A percentile compares a stretch with the other conserved stretches of the same genome.
Evolutionary conservation across 2,329 filamentous ascomycete species (phyloP).

Genomic region (Aspergillus sp.): DNA sequence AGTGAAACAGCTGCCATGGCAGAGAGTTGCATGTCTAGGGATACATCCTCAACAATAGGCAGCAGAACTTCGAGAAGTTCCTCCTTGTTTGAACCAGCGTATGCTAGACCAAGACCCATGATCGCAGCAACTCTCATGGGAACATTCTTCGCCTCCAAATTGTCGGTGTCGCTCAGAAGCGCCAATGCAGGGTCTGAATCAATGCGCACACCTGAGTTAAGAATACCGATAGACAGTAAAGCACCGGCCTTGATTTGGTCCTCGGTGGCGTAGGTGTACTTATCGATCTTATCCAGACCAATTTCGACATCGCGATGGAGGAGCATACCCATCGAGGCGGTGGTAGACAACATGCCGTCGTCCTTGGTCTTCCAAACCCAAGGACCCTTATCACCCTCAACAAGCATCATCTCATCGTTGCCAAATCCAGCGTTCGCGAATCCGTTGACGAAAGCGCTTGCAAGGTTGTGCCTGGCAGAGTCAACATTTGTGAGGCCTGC

Average conservation of each 20-base stretch:
- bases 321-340: slow-evolving; percentile 88
- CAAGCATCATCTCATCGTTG: slow-evolving; percentile 96
- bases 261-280: slow-evolving; percentile 83
- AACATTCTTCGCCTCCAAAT: slow-evolving; percentile 74
- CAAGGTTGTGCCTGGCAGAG: slow-evolving; percentile 92
- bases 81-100: slow-evolving; percentile 90
- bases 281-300: slow-evolving; percentile 90
- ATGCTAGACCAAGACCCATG: slow-evolving; percentile 93
- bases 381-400: slow-evolving; percentile 80
- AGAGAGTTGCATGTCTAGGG: slow-evolving; percentile 88
- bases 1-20: slow-evolving; percentile 92
- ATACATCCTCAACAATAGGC: slow-evolving; percentile 82
- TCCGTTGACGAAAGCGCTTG: slow-evolving; percentile 92
- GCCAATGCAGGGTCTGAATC: slow-evolving; percentile 90
- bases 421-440: slow-evolving; percentile 96
- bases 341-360: slow-evolving; percentile 94
- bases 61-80: slow-evolving; percentile 82
- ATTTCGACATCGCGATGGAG: slow-evolving; percentile 92
- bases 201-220: slow-evolving; percentile 86
- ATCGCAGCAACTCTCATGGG: slow-evolving; percentile 80
- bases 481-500: slow-evolving; percentile 92
- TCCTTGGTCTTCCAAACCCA: slow-evolving; percentile 99
- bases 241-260: slow-evolving; percentile 87
- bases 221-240: slow-evolving; percentile 88
- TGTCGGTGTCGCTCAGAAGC: slow-evolving; percentile 75